A percentile compares a stretch with the other conserved stretches of the same genome.
Evolutionary conservation across 352 stramenopile species (phyloP).

Genomic region (Aphanomyces euteiches): DNA sequence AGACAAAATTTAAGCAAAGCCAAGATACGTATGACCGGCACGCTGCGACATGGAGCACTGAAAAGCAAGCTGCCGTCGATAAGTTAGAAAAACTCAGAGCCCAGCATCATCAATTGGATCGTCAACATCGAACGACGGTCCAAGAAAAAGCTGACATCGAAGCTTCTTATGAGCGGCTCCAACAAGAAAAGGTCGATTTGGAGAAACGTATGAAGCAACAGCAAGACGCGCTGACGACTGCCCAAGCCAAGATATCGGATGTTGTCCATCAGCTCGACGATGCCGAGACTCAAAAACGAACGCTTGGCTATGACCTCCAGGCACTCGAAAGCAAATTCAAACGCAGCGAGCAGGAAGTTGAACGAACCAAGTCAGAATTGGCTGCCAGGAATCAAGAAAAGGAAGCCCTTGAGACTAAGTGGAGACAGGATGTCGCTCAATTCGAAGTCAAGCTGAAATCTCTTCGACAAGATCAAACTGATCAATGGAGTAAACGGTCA

Average conservation of each 20-base stretch:
- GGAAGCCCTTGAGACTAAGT: constrained; percentile 32
- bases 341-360: constrained; percentile 40
- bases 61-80: constrained; percentile 41
- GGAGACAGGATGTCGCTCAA: constrained; percentile 34
- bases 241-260: constrained; percentile 36
- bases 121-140: neutral
- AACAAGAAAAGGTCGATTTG: neutral
- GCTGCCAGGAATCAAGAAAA: constrained; percentile 36
- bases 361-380: constrained; percentile 32
- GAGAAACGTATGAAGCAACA: constrained; percentile 32
- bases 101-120: constrained; percentile 36
- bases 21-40: constrained; percentile 8
- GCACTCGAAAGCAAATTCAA: constrained; percentile 38
- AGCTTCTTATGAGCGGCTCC: neutral
- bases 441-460: constrained; percentile 16
- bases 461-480: constrained; percentile 11
- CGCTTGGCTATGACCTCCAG: constrained; percentile 34
- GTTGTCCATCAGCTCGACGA: constrained; percentile 33
- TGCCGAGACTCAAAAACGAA: constrained; percentile 36
- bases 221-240: constrained; percentile 26
- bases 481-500: neutral
- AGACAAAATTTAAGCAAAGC: constrained; percentile 12
- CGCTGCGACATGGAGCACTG: neutral
- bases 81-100: constrained; percentile 38
- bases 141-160: constrained; percentile 19